phyloP scores from a whole-genome alignment of 352 stramenopile species.

The Saprolegnia parasitica region DNA sequence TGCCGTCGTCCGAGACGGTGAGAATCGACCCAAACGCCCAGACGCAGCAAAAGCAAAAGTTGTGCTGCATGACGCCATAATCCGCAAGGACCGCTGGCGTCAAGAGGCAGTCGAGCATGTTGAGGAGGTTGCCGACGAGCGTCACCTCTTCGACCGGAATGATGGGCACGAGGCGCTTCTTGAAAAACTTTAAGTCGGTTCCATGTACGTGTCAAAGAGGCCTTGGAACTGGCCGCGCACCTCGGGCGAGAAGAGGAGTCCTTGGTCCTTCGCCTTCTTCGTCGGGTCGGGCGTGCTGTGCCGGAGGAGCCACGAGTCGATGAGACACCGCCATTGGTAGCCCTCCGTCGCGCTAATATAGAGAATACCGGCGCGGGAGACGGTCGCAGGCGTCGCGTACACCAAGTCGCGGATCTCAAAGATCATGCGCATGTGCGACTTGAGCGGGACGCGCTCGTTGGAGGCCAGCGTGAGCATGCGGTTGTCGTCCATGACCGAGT shows the following conservation, averaged over 20 bases:
- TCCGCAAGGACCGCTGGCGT: slow-evolving; percentile 74
- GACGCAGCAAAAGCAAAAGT: slow-evolving; percentile 94
- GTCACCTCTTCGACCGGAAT: slow-evolving; percentile 93
- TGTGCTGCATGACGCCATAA: slow-evolving; percentile 83
- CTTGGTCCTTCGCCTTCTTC: slow-evolving; percentile 48
- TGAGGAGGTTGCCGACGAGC: slow-evolving; percentile 89
- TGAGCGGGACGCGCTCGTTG: slow-evolving; percentile 95
- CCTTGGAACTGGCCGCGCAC: slow-evolving; percentile 70
- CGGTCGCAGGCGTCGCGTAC: slow-evolving; percentile 93
- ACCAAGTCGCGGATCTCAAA: slow-evolving; percentile 96
- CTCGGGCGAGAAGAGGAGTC: slow-evolving; percentile 76
- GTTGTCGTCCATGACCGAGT: slow-evolving; percentile 97
- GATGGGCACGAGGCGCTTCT: slow-evolving; percentile 88
- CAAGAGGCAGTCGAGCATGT: slow-evolving; percentile 92
- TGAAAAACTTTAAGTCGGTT: slow-evolving; percentile 90
- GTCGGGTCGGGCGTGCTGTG: slow-evolving; percentile 59
- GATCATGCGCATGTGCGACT: slow-evolving; percentile 96
- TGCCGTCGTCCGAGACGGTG: slow-evolving; percentile 90
- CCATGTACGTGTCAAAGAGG: slow-evolving; percentile 91
- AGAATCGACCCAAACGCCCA: slow-evolving; percentile 93
- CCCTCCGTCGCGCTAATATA: slow-evolving; percentile 95
- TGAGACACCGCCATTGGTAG: slow-evolving; percentile 93
- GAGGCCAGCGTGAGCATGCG: slow-evolving; percentile 94
- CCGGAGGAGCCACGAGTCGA: slow-evolving; percentile 88
- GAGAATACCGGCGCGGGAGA: slow-evolving; percentile 93